Percentiles rank a stretch among this genome's conserved stretches.
Conservation (phyloP, 805 yeast genomes). For the Candida wancherniae region DNA sequence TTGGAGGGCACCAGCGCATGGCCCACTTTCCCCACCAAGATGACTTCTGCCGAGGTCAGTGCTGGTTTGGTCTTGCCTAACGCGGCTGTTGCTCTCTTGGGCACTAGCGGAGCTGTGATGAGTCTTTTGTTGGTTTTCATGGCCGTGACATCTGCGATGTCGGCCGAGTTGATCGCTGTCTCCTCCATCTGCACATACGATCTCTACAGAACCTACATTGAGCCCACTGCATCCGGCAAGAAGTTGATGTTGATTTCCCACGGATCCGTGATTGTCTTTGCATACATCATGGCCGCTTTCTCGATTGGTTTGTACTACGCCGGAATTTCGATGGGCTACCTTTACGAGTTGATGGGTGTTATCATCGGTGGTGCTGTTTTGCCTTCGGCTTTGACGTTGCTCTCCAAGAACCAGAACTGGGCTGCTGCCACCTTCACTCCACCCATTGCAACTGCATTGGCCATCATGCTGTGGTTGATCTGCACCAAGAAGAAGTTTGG, state of each 20-base stretch:
- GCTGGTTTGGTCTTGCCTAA: constrained; percentile 79
- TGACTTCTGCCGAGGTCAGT: constrained; percentile 63
- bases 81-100: constrained; percentile 80
- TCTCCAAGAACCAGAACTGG: constrained; percentile 59
- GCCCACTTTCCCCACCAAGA: constrained; percentile 72
- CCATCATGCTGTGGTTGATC: constrained; percentile 57
- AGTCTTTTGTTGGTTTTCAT: constrained; percentile 74
- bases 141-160: constrained; percentile 91
- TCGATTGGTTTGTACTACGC: constrained; percentile 80
- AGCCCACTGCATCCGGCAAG: constrained; percentile 75
- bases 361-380: constrained; percentile 83
- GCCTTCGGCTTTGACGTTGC: constrained; percentile 64
- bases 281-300: constrained; percentile 71
- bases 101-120: constrained; percentile 85
- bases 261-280: constrained; percentile 51
- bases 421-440: constrained; percentile 75
- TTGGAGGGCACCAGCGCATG: constrained; percentile 64
- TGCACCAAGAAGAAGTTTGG: constrained; percentile 33
- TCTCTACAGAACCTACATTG: constrained; percentile 72
- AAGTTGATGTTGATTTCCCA: constrained; percentile 68
- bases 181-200: constrained; percentile 85
- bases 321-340: constrained; percentile 78
- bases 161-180: constrained; percentile 86
- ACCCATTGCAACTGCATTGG: constrained; percentile 66
- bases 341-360: constrained; percentile 85